Conservation (phyloP, 192 early-diverging fungal species). For the Coemansia sp. region DNA sequence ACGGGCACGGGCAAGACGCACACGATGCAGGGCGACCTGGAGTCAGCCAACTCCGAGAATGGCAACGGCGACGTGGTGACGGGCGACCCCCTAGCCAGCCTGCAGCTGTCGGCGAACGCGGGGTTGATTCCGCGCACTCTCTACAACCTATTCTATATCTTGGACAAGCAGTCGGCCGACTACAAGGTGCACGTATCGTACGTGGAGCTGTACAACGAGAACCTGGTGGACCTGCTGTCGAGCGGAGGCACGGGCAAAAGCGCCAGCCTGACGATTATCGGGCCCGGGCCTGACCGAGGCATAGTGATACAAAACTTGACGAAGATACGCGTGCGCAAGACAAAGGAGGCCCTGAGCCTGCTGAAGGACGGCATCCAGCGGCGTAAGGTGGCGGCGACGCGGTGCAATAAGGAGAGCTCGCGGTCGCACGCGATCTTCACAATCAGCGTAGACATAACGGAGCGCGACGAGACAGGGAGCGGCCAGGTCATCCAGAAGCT, state of each 20-base stretch:
- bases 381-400: slow-evolving; percentile 79
- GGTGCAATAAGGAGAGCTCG: slow-evolving; percentile 89
- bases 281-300: slow-evolving; percentile 66
- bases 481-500: slow-evolving; percentile 89
- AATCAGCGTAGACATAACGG: slow-evolving; percentile 86
- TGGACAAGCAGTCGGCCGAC: slow-evolving; percentile 70
- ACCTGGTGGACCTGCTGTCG: slow-evolving; percentile 81
- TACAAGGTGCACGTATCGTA: slow-evolving; percentile 85
- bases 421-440: slow-evolving; percentile 94
- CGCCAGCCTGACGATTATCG: slow-evolving; percentile 65
- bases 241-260: background rate
- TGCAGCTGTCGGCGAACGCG: slow-evolving; percentile 52
- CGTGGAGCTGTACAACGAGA: slow-evolving; percentile 95
- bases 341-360: slow-evolving; percentile 69
- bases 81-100: slow-evolving; percentile 5
- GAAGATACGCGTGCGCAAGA: slow-evolving; percentile 72
- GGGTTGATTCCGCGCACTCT: slow-evolving; percentile 93
- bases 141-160: slow-evolving; percentile 70
- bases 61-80: background rate
- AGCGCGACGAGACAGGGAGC: slow-evolving; percentile 59
- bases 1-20: slow-evolving; percentile 96
- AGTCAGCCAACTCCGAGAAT: slow-evolving; percentile 16
- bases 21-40: slow-evolving; percentile 94
- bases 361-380: slow-evolving; percentile 73
- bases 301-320: slow-evolving; percentile 82